Conservation (phyloP, 2,329 filamentous ascomycete species). For the Coniochaeta hoffmannii region DNA sequence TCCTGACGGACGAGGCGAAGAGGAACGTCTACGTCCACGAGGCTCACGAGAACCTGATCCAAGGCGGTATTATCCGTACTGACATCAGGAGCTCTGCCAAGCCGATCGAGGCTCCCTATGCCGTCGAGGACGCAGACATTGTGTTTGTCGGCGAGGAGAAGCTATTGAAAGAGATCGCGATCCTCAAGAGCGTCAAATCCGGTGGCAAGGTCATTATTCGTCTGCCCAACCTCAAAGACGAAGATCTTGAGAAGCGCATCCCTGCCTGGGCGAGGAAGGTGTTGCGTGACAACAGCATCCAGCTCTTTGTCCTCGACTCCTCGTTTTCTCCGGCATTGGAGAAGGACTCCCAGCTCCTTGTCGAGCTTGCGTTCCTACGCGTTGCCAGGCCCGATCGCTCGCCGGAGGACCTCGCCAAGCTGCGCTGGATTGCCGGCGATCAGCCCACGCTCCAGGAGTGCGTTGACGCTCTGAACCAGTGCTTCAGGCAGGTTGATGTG, state of each 20-base stretch:
- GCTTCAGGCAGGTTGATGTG: constrained; percentile 66
- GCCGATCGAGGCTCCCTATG: constrained; percentile 77
- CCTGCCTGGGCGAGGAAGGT: constrained; percentile 62
- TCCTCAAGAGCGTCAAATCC: constrained; percentile 61
- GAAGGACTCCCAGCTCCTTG: constrained; percentile 56
- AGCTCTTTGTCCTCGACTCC: constrained; percentile 71
- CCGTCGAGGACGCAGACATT: constrained; percentile 71
- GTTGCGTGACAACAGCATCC: constrained; percentile 60
- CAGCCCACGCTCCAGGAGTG: constrained; percentile 42
- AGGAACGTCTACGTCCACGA: constrained; percentile 55
- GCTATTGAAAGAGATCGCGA: constrained; percentile 69
- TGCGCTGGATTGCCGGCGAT: constrained; percentile 50
- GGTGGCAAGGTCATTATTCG: constrained; percentile 69
- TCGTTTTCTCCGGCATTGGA: constrained; percentile 60
- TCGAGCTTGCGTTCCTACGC: constrained; percentile 78
- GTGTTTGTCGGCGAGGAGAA: constrained; percentile 72
- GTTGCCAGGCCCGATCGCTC: constrained; percentile 62
- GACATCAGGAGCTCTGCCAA: constrained; percentile 80
- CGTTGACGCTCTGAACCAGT: constrained; percentile 60
- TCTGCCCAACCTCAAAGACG: constrained; percentile 73
- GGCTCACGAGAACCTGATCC: constrained; percentile 56
- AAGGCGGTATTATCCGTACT: constrained; percentile 73
- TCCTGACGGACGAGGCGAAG: constrained; percentile 66
- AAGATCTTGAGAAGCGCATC: constrained; percentile 84
- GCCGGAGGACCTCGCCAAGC: constrained; percentile 55